A percentile compares a stretch with the other conserved stretches of the same genome.
Evolutionary conservation across 73 alveolate genomes (phyloP).

Genomic region (Tetrahymena malaccensis): DNA sequence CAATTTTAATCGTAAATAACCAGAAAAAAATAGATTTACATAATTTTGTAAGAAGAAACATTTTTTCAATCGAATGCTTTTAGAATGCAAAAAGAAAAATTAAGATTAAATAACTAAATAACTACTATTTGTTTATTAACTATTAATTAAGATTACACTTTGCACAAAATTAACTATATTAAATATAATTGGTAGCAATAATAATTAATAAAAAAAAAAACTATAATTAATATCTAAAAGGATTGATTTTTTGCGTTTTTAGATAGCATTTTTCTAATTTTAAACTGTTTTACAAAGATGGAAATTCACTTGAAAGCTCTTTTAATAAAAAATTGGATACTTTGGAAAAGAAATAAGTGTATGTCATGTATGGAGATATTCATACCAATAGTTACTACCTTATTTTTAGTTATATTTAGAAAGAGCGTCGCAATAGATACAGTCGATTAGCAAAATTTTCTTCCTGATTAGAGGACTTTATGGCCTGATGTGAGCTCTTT

Average conservation of each 20-base stretch:
- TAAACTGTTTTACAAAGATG: background rate
- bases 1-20: background rate
- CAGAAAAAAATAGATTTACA: background rate
- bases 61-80: background rate
- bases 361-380: background rate
- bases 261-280: background rate
- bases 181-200: background rate
- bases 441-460: background rate
- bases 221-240: background rate
- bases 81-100: background rate
- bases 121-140: background rate
- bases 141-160: background rate
- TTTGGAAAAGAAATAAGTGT: background rate
- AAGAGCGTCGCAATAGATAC: background rate
- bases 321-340: background rate
- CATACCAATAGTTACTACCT: background rate
- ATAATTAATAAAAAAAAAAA: too few relatives aligned
- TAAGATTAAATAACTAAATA: too few relatives aligned
- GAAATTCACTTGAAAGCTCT: background rate
- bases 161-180: too few relatives aligned
- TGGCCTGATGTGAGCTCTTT: background rate
- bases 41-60: background rate
- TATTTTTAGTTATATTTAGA: background rate
- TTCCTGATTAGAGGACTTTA: background rate
- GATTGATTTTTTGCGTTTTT: too few relatives aligned